phyloP scores from a whole-genome alignment of 306 rosid genomes.

The Sechiopsis laciniata region DNA sequence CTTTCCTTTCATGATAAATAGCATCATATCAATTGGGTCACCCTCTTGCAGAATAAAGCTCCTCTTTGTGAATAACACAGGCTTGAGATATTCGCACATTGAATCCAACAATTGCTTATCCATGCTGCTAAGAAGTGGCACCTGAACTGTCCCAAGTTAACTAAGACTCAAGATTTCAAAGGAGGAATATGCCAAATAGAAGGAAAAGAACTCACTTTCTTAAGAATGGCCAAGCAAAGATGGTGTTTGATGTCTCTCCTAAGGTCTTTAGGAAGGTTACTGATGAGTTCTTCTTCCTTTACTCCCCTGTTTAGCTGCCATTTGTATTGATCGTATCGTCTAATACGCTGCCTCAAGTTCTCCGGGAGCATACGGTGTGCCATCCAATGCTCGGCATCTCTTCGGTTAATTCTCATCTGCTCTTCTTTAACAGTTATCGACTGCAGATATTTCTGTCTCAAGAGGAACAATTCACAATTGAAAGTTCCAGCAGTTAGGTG shows the following conservation, averaged over 20 bases:
- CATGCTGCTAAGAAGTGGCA: conserved; percentile 63
- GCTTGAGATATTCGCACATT: conserved; percentile 66
- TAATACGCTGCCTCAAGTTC: conserved; percentile 51
- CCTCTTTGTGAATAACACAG: conserved; percentile 56
- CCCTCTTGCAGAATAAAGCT: conserved; percentile 70
- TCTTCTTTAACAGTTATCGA: conserved; percentile 75
- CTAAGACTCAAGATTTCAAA: neutral
- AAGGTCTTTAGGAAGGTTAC: conserved; percentile 80
- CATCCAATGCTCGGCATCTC: conserved; percentile 94
- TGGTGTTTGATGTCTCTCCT: conserved; percentile 80
- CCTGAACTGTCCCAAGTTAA: conserved; percentile 35
- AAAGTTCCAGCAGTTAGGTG: neutral
- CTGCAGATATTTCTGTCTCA: conserved; percentile 63
- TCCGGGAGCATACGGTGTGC: conserved; percentile 79
- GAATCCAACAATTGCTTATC: conserved; percentile 63
- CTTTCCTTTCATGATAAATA: conserved; percentile 70
- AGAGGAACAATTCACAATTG: conserved; percentile 1
- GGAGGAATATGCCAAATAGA: neutral
- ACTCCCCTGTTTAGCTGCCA: conserved; percentile 95
- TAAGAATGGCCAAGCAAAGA: conserved; percentile 64
- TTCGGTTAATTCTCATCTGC: conserved; percentile 71
- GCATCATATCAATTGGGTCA: conserved; percentile 88
- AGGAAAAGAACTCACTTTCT: conserved; percentile 42
- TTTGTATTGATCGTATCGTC: conserved; percentile 73
- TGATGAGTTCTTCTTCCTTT: conserved; percentile 58